Percentiles rank a stretch among this genome's conserved stretches.
Evolutionary conservation across 306 rosid genomes (phyloP).

Genomic region (Ormosia semicastrata): DNA sequence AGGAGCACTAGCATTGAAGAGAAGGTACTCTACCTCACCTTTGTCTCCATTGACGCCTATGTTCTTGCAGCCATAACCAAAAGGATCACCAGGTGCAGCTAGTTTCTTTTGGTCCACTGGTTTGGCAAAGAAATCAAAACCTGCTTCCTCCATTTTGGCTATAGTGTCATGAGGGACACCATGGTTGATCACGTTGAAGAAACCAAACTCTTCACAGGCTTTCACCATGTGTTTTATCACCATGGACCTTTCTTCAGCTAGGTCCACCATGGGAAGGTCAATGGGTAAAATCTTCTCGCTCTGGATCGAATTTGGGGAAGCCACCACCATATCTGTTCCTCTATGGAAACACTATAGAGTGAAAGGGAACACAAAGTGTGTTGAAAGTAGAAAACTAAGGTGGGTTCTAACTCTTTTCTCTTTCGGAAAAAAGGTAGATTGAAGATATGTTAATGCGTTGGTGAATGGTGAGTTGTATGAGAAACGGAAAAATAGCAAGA

Average conservation of each 20-base stretch:
- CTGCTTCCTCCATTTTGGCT: constrained; percentile 45
- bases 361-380: background rate
- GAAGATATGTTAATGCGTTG: constrained; percentile 1
- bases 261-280: constrained; percentile 63
- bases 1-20: constrained; percentile 40
- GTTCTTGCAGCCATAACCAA: constrained; percentile 71
- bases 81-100: constrained; percentile 37
- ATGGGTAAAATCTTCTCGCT: constrained; percentile 38
- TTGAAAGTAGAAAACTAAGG: background rate
- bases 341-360: background rate
- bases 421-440: background rate
- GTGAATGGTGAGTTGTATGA: background rate
- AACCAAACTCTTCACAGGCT: constrained; percentile 67
- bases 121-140: constrained; percentile 55
- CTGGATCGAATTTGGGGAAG: constrained; percentile 34
- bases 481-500: background rate
- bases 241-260: constrained; percentile 38
- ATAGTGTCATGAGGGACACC: constrained; percentile 48
- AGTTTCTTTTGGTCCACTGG: constrained; percentile 44
- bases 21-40: constrained; percentile 79
- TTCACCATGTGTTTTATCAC: constrained; percentile 44
- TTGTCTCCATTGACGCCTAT: constrained; percentile 73
- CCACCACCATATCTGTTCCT: constrained; percentile 46
- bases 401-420: background rate
- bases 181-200: constrained; percentile 74